Base-by-base conservation (phyloP, 108 stramenopile species). In the Skeletonema menzelii region DNA sequence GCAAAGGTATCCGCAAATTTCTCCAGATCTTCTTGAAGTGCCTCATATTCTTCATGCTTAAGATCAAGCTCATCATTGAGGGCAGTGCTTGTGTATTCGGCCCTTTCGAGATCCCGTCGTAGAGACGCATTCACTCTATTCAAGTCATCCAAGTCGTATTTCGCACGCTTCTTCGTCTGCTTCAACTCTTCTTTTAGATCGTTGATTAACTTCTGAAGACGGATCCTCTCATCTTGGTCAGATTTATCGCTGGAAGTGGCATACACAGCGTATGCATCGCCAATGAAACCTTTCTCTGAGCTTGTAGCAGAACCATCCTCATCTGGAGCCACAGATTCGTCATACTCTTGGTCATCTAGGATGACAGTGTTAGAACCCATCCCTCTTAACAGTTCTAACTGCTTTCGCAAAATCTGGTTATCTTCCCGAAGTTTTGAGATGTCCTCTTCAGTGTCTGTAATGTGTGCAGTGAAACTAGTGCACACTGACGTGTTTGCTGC, bases 1-100 rank as follows among this genome's bases (percentile, higher is more conserved):
- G 70, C 77, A 55, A 78, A 78, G 17, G 77, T 66, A 55, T 78
- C 77, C 11, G 77, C 69, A 46, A 78, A 71, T 2, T 49, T 67
- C 49, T 78, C 77, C 35, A 78, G 20, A 32, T 78, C 77, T 57
- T 71, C 70, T 62, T 71, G 60, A 44, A 78, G 56, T 12, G 65
- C 49, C 61, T 78, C 70, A 53, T 46, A 70, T 26, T 76, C 67
- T 28, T 67, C 47, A 27, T 56, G 60, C 42, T 34, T 49, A 22
- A 46, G 14, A 32, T 53, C 12, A 20, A 71, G 70, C 47, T 78
- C 65, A 49, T 59, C 15, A n/a, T 56, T 44, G 12, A 70, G 42
- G 5, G 47, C 58, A 2, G 58, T 49, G 5, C 56, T 59, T 22
- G 63, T 69, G 15, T 56, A 59, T n/a, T 46, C 46, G 1, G 65